phyloP scores from a whole-genome alignment of 148 eudicot genomes.

The Fagopyrum homotropicum region DNA sequence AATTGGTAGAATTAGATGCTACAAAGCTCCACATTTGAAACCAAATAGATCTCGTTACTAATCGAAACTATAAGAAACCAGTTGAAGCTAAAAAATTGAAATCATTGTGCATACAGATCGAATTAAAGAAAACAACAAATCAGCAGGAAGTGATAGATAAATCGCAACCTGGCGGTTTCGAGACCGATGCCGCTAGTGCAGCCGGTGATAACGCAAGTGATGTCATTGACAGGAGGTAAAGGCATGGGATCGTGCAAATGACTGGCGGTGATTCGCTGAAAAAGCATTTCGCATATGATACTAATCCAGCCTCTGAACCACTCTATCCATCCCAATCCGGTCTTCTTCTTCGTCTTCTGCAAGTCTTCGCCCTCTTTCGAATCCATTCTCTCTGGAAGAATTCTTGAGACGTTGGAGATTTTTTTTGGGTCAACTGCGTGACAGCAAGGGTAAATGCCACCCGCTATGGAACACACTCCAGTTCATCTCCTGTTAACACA shows the following conservation, averaged over 20 bases:
- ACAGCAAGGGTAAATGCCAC: no score
- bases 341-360: slow-evolving; percentile 28
- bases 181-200: slow-evolving; percentile 89
- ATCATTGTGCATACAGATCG: neutral
- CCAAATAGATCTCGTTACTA: neutral
- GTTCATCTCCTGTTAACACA: no score
- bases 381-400: neutral
- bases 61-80: neutral
- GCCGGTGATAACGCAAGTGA: slow-evolving; percentile 79
- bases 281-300: slow-evolving; percentile 64
- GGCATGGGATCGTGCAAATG: slow-evolving; percentile 80
- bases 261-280: slow-evolving; percentile 74
- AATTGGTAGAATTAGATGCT: neutral
- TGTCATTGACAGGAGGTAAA: slow-evolving; percentile 63
- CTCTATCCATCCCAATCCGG: slow-evolving; percentile 75
- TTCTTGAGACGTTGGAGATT: no score
- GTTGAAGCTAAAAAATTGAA: neutral
- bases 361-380: slow-evolving; percentile 4
- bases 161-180: slow-evolving; percentile 62
- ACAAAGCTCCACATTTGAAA: neutral
- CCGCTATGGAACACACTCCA: no score
- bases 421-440: no score
- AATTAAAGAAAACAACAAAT: neutral
- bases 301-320: slow-evolving; percentile 76
- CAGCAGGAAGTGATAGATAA: neutral